Conservation (phyloP, 495 filamentous ascomycete species). For the Talaromyces proteolyticus region DNA sequence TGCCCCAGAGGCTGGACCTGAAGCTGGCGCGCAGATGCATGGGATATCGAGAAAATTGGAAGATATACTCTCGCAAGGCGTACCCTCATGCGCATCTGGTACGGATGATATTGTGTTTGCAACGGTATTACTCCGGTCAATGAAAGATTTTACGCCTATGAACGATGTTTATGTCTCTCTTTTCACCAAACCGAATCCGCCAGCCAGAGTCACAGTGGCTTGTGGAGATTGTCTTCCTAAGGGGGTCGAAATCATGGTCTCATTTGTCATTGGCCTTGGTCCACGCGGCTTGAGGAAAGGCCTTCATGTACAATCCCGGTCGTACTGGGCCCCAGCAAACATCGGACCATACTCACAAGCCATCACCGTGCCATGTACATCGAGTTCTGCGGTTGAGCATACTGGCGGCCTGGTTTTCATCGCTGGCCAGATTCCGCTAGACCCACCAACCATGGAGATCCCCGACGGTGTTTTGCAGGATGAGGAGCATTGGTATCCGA, state of each 20-base stretch:
- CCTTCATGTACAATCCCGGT: constrained; percentile 87
- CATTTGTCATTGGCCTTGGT: constrained; percentile 38
- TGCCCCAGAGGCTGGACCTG: constrained; percentile 31
- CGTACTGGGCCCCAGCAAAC: constrained; percentile 97
- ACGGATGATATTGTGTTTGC: constrained; percentile 62
- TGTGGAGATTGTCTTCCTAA: constrained; percentile 58
- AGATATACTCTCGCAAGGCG: constrained; percentile 16
- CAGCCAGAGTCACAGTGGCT: constrained; percentile 76
- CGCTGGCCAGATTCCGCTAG: constrained; percentile 87
- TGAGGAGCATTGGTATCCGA: constrained; percentile 15
- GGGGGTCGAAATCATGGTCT: constrained; percentile 55
- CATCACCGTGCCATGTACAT: constrained; percentile 46
- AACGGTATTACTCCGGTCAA: constrained; percentile 71
- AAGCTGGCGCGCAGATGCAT: constrained; percentile 37
- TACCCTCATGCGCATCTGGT: constrained; percentile 10
- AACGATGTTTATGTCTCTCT: constrained; percentile 70
- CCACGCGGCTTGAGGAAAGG: constrained; percentile 35
- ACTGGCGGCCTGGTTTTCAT: constrained; percentile 48
- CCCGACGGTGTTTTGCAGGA: constrained; percentile 6
- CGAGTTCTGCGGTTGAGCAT: constrained; percentile 9
- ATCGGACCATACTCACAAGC: constrained; percentile 98
- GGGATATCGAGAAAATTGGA: constrained; percentile 32
- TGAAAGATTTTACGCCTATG: constrained; percentile 67
- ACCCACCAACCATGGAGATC: constrained; percentile 73
- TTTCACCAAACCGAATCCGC: constrained; percentile 70